phyloP scores from a whole-genome alignment of 1,139 yeast species.

The Candida sp. region DNA sequence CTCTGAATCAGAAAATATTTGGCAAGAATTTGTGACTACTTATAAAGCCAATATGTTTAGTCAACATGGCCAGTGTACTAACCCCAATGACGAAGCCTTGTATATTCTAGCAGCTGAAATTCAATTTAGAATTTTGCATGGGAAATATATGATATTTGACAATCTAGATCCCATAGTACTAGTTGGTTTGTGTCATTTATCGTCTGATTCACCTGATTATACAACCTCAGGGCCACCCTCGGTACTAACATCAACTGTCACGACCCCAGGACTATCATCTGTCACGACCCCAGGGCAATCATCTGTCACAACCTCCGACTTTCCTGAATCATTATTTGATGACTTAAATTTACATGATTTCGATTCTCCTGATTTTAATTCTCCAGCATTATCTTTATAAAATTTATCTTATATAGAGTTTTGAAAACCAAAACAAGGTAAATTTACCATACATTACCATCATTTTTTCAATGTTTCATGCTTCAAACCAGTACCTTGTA shows the following conservation, averaged over 20 bases:
- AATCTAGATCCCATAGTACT: not conserved
- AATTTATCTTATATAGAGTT: not conserved
- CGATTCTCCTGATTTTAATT: not conserved
- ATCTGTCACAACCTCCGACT: too few relatives aligned
- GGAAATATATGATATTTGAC: not conserved
- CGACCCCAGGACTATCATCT: not conserved
- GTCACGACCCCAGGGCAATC: too few relatives aligned
- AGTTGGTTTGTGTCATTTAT: not conserved
- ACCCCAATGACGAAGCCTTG: slow-evolving; percentile 11
- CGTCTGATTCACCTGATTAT: not conserved
- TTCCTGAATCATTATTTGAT: not conserved
- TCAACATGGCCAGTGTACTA: slow-evolving; percentile 12
- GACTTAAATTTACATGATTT: not conserved
- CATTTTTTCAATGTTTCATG: too few relatives aligned
- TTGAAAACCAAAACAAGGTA: too few relatives aligned
- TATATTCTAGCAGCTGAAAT: slow-evolving; percentile 2
- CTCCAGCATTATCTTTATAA: not conserved
- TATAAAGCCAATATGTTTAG: slow-evolving; percentile 13
- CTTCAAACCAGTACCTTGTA: too few relatives aligned
- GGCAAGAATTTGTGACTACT: slow-evolving; percentile 25
- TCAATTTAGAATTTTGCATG: not conserved
- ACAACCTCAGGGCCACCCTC: not conserved
- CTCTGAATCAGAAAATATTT: slow-evolving; percentile 17
- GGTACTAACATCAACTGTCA: too few relatives aligned
- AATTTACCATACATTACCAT: too few relatives aligned